phyloP scores from a whole-genome alignment of 495 filamentous ascomycete species.

The Lophiotrema nucula region DNA sequence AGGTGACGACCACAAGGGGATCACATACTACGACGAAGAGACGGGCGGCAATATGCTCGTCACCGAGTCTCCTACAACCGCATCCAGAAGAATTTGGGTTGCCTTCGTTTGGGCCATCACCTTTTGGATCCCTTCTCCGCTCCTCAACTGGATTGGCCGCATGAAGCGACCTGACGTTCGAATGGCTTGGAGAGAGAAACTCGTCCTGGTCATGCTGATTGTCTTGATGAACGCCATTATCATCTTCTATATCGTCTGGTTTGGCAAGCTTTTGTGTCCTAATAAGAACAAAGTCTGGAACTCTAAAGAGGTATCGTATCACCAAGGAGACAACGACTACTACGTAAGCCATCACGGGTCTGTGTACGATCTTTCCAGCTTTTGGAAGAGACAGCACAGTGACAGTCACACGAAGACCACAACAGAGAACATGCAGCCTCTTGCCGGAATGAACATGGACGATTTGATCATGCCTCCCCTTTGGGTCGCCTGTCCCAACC shows the following conservation, averaged over 20 bases:
- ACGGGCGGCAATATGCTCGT: slow-evolving; percentile 73
- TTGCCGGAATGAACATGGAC: slow-evolving; percentile 75
- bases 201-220: slow-evolving; percentile 79
- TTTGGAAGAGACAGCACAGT: slow-evolving; percentile 81
- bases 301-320: slow-evolving; percentile 64
- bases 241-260: slow-evolving; percentile 88
- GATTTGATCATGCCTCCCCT: slow-evolving; percentile 83
- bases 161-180: slow-evolving; percentile 98
- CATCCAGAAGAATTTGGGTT: slow-evolving; percentile 72
- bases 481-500: slow-evolving; percentile 64
- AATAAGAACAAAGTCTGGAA: slow-evolving; percentile 91
- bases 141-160: slow-evolving; percentile 75
- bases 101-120: slow-evolving; percentile 79
- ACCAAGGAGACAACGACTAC: slow-evolving; percentile 72
- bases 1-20: slow-evolving; percentile 73
- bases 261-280: slow-evolving; percentile 83
- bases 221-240: slow-evolving; percentile 77
- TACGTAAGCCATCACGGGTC: slow-evolving; percentile 85
- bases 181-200: slow-evolving; percentile 94
- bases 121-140: slow-evolving; percentile 91
- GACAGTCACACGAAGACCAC: slow-evolving; percentile 61
- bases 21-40: slow-evolving; percentile 75
- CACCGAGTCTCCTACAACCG: slow-evolving; percentile 63
- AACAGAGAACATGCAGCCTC: slow-evolving; percentile 65
- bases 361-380: slow-evolving; percentile 90